phyloP scores from a whole-genome alignment of 768 basidiomycete genomes.

The Kwoniella dejecticola region DNA sequence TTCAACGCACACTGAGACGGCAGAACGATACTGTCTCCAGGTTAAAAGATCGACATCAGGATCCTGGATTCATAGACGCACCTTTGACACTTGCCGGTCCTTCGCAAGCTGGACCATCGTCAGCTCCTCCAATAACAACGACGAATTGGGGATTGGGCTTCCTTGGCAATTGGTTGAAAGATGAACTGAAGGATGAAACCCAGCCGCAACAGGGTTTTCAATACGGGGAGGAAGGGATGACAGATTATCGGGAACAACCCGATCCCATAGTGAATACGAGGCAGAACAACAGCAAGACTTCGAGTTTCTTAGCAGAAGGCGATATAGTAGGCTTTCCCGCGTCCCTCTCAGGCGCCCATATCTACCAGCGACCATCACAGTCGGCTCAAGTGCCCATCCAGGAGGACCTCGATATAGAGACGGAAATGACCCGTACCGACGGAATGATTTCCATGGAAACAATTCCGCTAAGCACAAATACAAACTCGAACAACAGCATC shows the following conservation, averaged over 20 bases:
- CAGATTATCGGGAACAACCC: background rate
- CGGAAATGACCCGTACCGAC: no score
- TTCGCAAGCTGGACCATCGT: slow-evolving; percentile 2
- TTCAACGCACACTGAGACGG: background rate
- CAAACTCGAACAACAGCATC: background rate
- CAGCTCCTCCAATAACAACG: no score
- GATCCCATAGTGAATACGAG: slow-evolving; percentile 11
- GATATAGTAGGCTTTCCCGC: background rate
- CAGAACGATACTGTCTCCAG: slow-evolving; percentile 1
- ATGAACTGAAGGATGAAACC: slow-evolving; percentile 4
- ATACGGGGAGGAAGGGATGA: slow-evolving; percentile 27
- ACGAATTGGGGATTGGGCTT: slow-evolving; percentile 40
- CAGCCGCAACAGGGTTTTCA: slow-evolving; percentile 22
- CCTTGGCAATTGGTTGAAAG: slow-evolving; percentile 30
- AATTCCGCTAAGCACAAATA: slow-evolving; percentile 1
- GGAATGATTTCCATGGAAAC: slow-evolving; percentile 1
- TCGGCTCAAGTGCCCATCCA: background rate
- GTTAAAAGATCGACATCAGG: background rate
- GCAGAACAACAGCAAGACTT: slow-evolving; percentile 7
- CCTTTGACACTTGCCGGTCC: background rate
- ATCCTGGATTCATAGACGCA: background rate
- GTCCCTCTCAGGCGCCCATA: no score
- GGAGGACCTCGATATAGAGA: background rate
- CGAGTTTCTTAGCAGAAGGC: slow-evolving; percentile 13
- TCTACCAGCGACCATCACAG: background rate